Percentiles rank a stretch among this genome's conserved stretches.
Evolutionary conservation across 1,284 basidiomycete species (phyloP).

Genomic region (Flammula alnicola): DNA sequence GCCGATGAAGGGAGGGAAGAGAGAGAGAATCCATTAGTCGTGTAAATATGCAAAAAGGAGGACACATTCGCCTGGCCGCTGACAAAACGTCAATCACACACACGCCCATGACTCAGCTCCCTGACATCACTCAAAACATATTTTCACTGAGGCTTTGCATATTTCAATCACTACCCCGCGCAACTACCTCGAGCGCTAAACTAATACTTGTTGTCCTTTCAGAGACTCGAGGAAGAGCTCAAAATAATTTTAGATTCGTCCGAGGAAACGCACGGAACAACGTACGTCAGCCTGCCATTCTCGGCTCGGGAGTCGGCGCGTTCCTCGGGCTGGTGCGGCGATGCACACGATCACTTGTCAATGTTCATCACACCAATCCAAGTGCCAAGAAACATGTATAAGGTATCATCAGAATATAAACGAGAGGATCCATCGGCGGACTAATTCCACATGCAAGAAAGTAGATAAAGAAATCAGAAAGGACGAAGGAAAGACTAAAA

Average conservation of each 20-base stretch:
- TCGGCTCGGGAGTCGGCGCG: not conserved
- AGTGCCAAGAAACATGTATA: constrained; percentile 14
- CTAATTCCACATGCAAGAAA: constrained; percentile 14
- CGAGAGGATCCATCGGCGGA: constrained; percentile 5
- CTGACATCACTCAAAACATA: constrained; percentile 7
- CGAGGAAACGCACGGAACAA: not conserved
- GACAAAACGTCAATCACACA: constrained; percentile 16
- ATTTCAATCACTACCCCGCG: not conserved
- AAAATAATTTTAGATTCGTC: too few relatives aligned
- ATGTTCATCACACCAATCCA: constrained; percentile 8
- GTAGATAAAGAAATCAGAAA: too few relatives aligned
- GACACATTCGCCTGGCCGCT: constrained; percentile 11
- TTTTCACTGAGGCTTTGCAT: not conserved
- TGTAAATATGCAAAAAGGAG: too few relatives aligned
- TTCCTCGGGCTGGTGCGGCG: too few relatives aligned
- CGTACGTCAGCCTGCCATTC: not conserved
- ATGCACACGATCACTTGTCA: not conserved
- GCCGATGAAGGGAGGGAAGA: constrained; percentile 4
- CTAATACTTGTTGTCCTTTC: too few relatives aligned
- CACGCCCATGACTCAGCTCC: constrained; percentile 14
- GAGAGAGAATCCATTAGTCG: not conserved
- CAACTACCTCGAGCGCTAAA: constrained; percentile 1
- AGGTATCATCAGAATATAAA: constrained; percentile 21
- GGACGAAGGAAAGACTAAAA: constrained; percentile 5
- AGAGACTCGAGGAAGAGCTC: too few relatives aligned